Evolutionary conservation across 2,329 filamentous ascomycete species (phyloP).

Genomic region (Scleromitrula shiraiana): DNA sequence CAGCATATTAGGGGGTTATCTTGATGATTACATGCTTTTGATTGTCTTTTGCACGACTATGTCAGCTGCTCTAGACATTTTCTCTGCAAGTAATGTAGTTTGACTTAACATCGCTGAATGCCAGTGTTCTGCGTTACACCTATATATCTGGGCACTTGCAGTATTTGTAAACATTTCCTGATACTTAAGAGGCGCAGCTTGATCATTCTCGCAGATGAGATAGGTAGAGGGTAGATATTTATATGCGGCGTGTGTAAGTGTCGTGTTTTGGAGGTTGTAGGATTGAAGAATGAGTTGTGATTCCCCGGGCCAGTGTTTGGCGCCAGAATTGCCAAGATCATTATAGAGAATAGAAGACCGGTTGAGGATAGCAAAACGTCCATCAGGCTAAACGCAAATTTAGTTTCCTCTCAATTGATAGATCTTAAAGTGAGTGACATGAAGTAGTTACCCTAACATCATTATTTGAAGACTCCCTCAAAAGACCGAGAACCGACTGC

Average conservation of each 20-base stretch:
- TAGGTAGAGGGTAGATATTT: conserved; percentile 6
- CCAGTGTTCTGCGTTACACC: conserved; percentile 2
- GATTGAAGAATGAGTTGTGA: conserved; percentile 24
- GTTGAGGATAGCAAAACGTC: neutral
- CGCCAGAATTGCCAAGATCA: conserved; percentile 2
- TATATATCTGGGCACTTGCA: neutral
- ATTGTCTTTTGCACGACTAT: no score
- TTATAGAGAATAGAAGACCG: conserved; percentile 2
- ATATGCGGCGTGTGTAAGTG: conserved; percentile 7
- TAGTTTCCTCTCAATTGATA: neutral
- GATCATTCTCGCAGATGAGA: conserved; percentile 9
- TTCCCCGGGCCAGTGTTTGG: conserved; percentile 4
- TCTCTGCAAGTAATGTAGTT: neutral
- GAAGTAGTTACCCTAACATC: neutral
- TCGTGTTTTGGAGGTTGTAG: conserved; percentile 20
- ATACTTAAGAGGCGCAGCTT: neutral
- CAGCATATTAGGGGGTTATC: no score
- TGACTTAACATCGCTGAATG: conserved; percentile 7
- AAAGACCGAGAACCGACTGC: neutral
- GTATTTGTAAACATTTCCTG: conserved; percentile 6
- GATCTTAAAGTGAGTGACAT: neutral
- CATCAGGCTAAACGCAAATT: neutral
- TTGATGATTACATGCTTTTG: no score
- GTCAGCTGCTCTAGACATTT: neutral
- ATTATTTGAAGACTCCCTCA: conserved; percentile 8